These are phyloP conservation scores for Malus sieversii DNA, from an alignment of 306 rosid species.

Conservation along the genomic window DNA sequence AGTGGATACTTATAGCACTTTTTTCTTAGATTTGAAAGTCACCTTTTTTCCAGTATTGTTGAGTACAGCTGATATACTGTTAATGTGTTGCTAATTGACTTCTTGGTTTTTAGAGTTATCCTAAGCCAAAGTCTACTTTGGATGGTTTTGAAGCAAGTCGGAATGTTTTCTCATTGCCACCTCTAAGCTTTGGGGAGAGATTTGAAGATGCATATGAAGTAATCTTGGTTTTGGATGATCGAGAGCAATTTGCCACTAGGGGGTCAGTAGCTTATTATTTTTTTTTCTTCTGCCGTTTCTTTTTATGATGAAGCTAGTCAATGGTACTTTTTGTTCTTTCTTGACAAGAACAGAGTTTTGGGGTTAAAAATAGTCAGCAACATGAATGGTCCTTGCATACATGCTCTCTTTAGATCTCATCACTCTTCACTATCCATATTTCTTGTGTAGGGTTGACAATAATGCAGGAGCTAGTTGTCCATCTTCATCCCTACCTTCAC, in stretches of 20 bases:
- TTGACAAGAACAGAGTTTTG: background rate
- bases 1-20: too few relatives aligned
- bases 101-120: constrained; percentile 31
- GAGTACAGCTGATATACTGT: too few relatives aligned
- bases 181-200: constrained; percentile 79
- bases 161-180: constrained; percentile 59
- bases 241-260: constrained; percentile 84
- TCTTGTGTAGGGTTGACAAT: too few relatives aligned
- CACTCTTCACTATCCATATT: too few relatives aligned
- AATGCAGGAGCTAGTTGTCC: too few relatives aligned
- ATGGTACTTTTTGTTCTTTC: background rate
- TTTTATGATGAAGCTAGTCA: background rate
- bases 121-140: constrained; percentile 27
- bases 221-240: constrained; percentile 73
- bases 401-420: too few relatives aligned
- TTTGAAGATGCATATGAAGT: constrained; percentile 80
- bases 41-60: too few relatives aligned
- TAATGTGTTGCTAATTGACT: background rate
- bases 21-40: too few relatives aligned
- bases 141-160: constrained; percentile 30
- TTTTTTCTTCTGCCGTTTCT: background rate
- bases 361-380: background rate
- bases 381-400: too few relatives aligned
- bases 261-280: constrained; percentile 52
- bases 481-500: too few relatives aligned